Conservation (phyloP, 1,284 basidiomycete species). For the Cutaneotrichosporon arboriforme region DNA sequence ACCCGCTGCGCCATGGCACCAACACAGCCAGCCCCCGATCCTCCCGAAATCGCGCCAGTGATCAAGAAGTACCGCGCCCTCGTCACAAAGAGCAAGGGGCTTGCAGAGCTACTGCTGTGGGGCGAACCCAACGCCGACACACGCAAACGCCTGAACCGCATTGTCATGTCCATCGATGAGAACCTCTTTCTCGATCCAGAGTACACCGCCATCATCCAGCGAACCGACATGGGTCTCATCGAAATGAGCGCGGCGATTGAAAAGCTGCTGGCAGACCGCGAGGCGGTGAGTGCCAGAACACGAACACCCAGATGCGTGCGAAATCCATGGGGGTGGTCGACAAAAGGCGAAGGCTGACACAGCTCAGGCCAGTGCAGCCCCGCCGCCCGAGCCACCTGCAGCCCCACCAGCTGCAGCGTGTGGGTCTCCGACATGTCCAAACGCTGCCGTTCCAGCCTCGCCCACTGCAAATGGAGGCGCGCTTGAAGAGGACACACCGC, state of each 20-base stretch:
- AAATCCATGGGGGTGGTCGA: too few relatives aligned
- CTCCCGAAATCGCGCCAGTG: background rate
- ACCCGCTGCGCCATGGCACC: too few relatives aligned
- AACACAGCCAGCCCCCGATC: too few relatives aligned
- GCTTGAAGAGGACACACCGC: too few relatives aligned
- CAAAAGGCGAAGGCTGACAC: too few relatives aligned
- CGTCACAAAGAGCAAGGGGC: background rate
- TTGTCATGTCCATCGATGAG: background rate
- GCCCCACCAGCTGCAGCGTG: too few relatives aligned
- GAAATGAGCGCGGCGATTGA: background rate
- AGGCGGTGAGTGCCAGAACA: slow-evolving; percentile 1
- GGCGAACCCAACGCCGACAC: background rate
- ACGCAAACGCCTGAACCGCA: background rate
- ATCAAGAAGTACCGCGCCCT: slow-evolving; percentile 1
- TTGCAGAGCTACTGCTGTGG: background rate
- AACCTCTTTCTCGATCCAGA: background rate
- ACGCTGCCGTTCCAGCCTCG: too few relatives aligned
- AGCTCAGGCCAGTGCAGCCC: too few relatives aligned
- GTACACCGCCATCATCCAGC: background rate
- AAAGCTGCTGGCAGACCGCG: background rate
- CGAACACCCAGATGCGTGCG: too few relatives aligned
- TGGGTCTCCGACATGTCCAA: too few relatives aligned
- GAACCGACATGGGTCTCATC: background rate
- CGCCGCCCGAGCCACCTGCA: too few relatives aligned
- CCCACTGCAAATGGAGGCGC: too few relatives aligned